A percentile compares a stretch with the other conserved stretches of the same genome.
Evolutionary conservation across 441 rosid genomes (phyloP).

Genomic region (Gossypium davidsonii): DNA sequence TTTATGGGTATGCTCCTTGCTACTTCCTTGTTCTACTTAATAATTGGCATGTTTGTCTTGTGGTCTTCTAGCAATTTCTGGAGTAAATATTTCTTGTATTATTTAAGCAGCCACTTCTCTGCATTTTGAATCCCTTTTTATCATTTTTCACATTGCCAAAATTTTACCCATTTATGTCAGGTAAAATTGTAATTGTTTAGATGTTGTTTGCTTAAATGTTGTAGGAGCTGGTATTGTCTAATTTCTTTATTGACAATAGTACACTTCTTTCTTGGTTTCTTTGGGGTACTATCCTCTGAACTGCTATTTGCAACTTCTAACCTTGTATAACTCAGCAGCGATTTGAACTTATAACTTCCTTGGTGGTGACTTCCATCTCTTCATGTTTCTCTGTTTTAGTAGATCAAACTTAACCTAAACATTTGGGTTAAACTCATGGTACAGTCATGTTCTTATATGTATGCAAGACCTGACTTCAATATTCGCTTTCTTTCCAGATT

Average conservation of each 20-base stretch:
- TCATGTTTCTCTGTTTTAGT: background rate
- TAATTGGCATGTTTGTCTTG: background rate
- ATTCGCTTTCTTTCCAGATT: slow-evolving; percentile 44
- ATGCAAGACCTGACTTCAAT: background rate
- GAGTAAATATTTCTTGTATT: background rate
- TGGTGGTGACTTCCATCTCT: background rate
- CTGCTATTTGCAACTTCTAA: background rate
- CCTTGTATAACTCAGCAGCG: background rate
- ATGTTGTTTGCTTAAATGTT: background rate
- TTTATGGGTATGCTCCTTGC: slow-evolving; percentile 60
- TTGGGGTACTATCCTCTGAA: background rate
- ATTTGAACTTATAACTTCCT: background rate
- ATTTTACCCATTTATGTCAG: background rate
- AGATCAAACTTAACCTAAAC: background rate
- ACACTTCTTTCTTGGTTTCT: background rate
- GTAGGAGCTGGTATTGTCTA: background rate
- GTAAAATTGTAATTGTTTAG: background rate
- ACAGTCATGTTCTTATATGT: background rate
- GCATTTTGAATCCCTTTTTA: background rate
- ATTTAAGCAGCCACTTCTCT: background rate
- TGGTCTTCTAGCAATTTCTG: background rate
- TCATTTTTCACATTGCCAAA: background rate
- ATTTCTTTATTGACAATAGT: background rate
- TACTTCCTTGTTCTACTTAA: background rate
- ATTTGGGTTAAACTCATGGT: background rate